Conservation (phyloP, 2,329 filamentous ascomycete species). For the Trichophyton verrucosum region DNA sequence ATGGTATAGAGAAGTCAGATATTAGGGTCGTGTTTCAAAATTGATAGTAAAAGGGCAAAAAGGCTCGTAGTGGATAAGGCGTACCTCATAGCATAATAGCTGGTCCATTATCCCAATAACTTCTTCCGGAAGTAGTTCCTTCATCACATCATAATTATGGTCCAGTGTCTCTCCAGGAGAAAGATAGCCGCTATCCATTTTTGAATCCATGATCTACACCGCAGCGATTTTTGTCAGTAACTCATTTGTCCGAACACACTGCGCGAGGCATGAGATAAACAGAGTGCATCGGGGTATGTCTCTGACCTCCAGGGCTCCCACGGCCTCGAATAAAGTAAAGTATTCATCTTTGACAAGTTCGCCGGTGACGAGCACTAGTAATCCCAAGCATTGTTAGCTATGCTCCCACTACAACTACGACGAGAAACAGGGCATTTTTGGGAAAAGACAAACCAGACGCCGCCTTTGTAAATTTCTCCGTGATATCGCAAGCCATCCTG, state of each 20-base stretch:
- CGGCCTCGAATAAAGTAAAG: conserved; percentile 89
- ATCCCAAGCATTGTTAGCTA: conserved; percentile 7
- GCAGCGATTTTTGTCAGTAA: neutral
- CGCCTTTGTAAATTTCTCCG: conserved; percentile 42
- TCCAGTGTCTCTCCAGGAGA: conserved; percentile 62
- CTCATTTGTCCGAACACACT: neutral
- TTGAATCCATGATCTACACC: conserved; percentile 86
- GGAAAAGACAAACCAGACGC: conserved; percentile 33
- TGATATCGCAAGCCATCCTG: conserved; percentile 40
- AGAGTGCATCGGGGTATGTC: neutral
- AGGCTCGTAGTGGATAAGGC: neutral
- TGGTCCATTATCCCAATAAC: conserved; percentile 91
- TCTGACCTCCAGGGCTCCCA: conserved; percentile 55
- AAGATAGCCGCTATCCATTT: conserved; percentile 93
- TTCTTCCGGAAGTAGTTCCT: conserved; percentile 59
- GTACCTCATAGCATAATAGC: conserved; percentile 72
- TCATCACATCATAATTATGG: conserved; percentile 64
- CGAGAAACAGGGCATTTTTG: conserved; percentile 2
- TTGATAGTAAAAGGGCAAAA: conserved; percentile 11
- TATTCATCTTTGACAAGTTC: conserved; percentile 85
- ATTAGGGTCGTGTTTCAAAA: neutral
- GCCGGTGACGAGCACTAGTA: conserved; percentile 58
- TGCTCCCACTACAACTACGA: neutral
- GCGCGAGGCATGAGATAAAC: neutral
- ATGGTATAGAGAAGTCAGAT: neutral